Evolutionary conservation across 257 asterid species (phyloP).

Genomic region (Nicotiana paniculata): DNA sequence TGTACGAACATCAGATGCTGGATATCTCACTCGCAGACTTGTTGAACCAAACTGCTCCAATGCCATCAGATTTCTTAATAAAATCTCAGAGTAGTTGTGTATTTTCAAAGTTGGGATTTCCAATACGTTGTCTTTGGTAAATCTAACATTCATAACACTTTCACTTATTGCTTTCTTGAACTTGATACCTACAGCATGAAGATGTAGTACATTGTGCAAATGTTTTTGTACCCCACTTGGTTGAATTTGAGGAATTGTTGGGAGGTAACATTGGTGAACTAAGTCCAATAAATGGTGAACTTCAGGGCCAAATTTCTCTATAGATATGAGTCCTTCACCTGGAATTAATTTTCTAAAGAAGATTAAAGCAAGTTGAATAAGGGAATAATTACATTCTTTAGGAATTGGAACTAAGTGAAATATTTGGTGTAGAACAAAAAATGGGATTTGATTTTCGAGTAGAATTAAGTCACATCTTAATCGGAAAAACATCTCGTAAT

Average conservation of each 20-base stretch:
- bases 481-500: constrained; percentile 2
- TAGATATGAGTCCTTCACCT: neutral
- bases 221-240: neutral
- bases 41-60: constrained; percentile 29
- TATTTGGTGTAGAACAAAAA: constrained; percentile 37
- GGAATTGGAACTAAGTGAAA: constrained; percentile 39
- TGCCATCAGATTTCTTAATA: constrained; percentile 47
- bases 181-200: constrained; percentile 23
- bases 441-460: constrained; percentile 50
- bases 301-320: constrained; percentile 13
- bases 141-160: constrained; percentile 22
- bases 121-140: constrained; percentile 20
- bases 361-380: constrained; percentile 30
- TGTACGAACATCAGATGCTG: too few species aligned
- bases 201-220: constrained; percentile 12
- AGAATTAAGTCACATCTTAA: constrained; percentile 40
- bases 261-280: constrained; percentile 40
- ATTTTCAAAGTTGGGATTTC: constrained; percentile 33
- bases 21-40: too few species aligned
- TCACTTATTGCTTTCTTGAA: constrained; percentile 18
- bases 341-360: constrained; percentile 40
- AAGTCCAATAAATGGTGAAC: constrained; percentile 43
- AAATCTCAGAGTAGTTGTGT: constrained; percentile 24
- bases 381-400: constrained; percentile 18
- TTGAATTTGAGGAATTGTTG: constrained; percentile 18